Evolutionary conservation across 768 basidiomycete genomes (phyloP), one percentile per base, ranked within the genome.

Genomic region (Leccinum ochraceum): DNA sequence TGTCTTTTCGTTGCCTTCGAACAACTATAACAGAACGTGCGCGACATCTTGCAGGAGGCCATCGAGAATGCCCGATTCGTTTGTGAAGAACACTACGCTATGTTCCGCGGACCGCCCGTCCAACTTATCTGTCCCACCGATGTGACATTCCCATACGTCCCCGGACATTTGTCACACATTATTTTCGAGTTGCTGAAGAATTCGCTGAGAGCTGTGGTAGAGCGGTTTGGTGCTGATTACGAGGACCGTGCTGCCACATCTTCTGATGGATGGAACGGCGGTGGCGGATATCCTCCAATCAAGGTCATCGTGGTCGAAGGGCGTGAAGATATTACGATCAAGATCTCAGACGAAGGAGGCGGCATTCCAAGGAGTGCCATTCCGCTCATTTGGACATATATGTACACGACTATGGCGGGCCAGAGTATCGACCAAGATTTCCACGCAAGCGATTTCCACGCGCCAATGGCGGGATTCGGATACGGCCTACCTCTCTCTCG

Each of bases 331-430:
- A 97, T 98, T 66, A 98, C 96, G 10, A 93, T 99, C 83, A 99
- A 99, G 83, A 97, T 98, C 65, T 89, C 87, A 2, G 96, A 99
- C 72, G 96, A 99, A 73, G 96, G 96, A 6, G 96, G 96, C 6
- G 69, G 96, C 0, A 98, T 99, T 58, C 85, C 94, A 28, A 76
- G 79, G 77, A 89, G 81, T 63, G 93, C 92, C 0, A 89, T 98
- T 22, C 94, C 95, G 13, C 81, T 96, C 56, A 96, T 99, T 57
- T 99, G 97, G 97, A 99, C 96, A 63, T 98, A 95, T 74, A 97
- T 98, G 93, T 94, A 94, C 67, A 94, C 92, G 50, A 94, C 89
- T 7, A 90, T 92, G 92, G 78, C 79, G 63, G 81, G 83, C 16
- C 84, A 88, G 74, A 83, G 81, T 26, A 83, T 92, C 57, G 89